A percentile compares a stretch with the other conserved stretches of the same genome.
phyloP scores from a whole-genome alignment of 139 green algal genomes.

The Diplosphaera chodatii region DNA sequence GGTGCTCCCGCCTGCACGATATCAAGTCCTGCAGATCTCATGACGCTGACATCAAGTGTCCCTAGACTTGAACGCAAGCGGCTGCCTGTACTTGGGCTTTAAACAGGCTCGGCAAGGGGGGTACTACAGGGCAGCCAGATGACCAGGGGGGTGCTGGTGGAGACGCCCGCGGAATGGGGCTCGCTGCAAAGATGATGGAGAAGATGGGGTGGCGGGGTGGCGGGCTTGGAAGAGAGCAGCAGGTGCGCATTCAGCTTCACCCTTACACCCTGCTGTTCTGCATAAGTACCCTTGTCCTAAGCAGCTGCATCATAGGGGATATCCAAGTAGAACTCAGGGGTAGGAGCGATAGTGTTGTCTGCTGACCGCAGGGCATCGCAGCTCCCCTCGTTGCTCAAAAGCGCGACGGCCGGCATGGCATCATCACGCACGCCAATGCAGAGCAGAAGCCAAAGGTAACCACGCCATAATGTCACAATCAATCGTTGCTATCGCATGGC shows the following conservation, averaged over 20 bases:
- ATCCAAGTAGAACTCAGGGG: no score
- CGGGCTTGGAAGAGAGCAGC: conserved; percentile 55
- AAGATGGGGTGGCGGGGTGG: conserved; percentile 97
- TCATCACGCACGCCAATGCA: conserved; percentile 64
- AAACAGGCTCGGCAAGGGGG: conserved; percentile 13
- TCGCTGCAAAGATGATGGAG: conserved; percentile 71
- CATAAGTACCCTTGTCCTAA: no score
- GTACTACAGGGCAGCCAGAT: conserved; percentile 13
- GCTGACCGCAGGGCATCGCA: conserved; percentile 91
- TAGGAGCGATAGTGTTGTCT: no score
- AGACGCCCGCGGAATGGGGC: conserved; percentile 3
- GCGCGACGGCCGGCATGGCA: conserved; percentile 42
- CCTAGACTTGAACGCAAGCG: no score
- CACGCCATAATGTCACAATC: no score
- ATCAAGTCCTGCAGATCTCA: no score
- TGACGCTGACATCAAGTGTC: no score
- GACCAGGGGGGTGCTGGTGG: conserved; percentile 3
- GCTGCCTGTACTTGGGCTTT: no score
- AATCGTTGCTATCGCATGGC: no score
- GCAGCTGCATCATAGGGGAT: no score
- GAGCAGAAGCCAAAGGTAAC: conserved; percentile 12
- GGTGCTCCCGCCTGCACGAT: no score
- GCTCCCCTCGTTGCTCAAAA: conserved; percentile 68
- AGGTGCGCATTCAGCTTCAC: conserved; percentile 16
- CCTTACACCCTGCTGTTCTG: no score